These are phyloP conservation scores for Fusarium tupiense DNA, from an alignment of 2,329 filamentous ascomycete genomes.

Conservation along the genomic window DNA sequence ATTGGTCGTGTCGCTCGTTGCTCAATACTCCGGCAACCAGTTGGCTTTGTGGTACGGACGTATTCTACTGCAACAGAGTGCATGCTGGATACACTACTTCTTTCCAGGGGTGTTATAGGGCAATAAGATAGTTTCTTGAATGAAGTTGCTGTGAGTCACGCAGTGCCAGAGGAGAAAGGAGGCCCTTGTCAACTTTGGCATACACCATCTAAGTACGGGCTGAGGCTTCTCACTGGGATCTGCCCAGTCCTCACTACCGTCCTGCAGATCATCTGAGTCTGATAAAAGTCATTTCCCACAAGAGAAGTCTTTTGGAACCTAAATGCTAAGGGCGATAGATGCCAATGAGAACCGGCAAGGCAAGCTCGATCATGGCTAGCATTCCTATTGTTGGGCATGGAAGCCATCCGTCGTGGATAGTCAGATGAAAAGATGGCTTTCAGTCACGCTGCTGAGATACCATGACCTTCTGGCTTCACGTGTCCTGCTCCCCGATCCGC, in stretches of 20 bases:
- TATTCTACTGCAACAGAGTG: fast-evolving
- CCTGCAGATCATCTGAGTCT: not conserved
- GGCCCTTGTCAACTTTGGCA: not conserved
- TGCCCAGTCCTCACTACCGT: not conserved
- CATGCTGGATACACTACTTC: fast-evolving
- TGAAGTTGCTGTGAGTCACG: too few relatives aligned
- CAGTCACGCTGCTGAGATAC: too few relatives aligned
- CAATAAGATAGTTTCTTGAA: not conserved
- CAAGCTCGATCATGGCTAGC: too few relatives aligned
- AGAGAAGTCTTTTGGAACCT: too few relatives aligned
- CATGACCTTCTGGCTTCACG: too few relatives aligned
- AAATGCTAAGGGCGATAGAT: too few relatives aligned
- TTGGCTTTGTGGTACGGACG: fast-evolving
- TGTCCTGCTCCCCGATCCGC: too few relatives aligned
- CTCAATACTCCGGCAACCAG: not conserved
- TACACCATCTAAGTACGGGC: not conserved
- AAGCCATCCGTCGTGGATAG: too few relatives aligned
- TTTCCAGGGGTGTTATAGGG: not conserved
- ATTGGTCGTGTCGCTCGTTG: not conserved
- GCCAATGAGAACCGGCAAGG: too few relatives aligned
- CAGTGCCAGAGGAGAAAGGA: not conserved
- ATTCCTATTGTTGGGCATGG: too few relatives aligned
- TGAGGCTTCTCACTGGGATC: not conserved
- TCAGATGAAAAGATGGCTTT: too few relatives aligned
- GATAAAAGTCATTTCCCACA: not conserved